A percentile compares a stretch with the other conserved stretches of the same genome.
Evolutionary conservation across 495 filamentous ascomycete genomes (phyloP).

Genomic region (Cladorrhinum samala): DNA sequence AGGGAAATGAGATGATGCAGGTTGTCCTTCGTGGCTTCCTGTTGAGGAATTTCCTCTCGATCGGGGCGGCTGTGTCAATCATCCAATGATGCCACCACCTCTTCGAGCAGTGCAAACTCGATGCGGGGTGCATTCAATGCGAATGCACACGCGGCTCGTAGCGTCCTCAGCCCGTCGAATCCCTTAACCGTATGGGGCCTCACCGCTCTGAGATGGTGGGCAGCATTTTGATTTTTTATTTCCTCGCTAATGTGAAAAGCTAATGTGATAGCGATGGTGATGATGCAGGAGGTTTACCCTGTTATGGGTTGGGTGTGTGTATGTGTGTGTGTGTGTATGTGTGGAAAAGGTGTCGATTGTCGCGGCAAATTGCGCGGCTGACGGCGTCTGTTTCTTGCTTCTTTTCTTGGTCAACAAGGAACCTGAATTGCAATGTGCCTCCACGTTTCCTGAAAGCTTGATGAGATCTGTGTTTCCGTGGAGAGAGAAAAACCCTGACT

Average conservation of each 20-base stretch:
- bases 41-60: no score
- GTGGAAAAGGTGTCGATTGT: not conserved
- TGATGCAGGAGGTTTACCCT: not conserved
- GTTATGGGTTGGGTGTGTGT: not conserved
- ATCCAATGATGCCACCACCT: no score
- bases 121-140: not conserved
- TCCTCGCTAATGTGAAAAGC: not conserved
- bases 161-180: slow-evolving; percentile 16
- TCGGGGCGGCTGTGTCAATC: no score
- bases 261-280: not conserved
- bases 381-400: slow-evolving; percentile 6
- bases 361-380: slow-evolving; percentile 9
- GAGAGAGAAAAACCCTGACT: slow-evolving; percentile 12
- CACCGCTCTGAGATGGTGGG: not conserved
- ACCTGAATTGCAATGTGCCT: not conserved
- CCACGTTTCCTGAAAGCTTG: no score
- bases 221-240: not conserved
- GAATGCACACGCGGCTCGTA: slow-evolving; percentile 27
- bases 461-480: slow-evolving; percentile 12
- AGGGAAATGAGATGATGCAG: no score
- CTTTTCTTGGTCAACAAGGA: not conserved
- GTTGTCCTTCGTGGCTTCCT: no score
- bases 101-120: no score
- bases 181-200: slow-evolving; percentile 3
- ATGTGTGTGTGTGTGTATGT: not conserved